These are phyloP conservation scores for Vitellaria paradoxa DNA, from an alignment of 179 eudicot genomes.

Conservation along the genomic window DNA sequence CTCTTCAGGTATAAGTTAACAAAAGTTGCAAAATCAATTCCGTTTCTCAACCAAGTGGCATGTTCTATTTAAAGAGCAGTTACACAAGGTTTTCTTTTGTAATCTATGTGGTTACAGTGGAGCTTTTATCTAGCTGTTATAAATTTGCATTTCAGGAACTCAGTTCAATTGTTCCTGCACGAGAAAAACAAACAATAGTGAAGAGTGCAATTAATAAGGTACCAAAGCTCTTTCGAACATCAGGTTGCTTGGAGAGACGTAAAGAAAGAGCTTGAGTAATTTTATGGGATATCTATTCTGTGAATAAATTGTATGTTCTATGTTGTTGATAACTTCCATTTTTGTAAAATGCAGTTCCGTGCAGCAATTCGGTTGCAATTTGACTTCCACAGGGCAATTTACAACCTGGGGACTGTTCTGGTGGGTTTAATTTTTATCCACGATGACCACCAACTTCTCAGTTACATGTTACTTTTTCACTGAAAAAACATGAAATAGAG, in stretches of 20 bases:
- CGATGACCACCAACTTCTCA: constrained; percentile 1
- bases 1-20: constrained; percentile 67
- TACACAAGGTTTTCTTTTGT: background rate
- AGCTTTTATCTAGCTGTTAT: background rate
- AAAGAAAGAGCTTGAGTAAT: too few species aligned
- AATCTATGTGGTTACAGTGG: background rate
- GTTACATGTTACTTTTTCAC: background rate
- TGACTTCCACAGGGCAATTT: constrained; percentile 97
- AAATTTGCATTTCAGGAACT: constrained; percentile 62
- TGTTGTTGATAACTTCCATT: constrained; percentile 10
- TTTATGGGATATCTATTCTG: background rate
- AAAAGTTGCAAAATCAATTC: constrained; percentile 5
- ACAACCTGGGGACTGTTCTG: constrained; percentile 98
- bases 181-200: constrained; percentile 87
- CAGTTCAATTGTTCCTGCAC: constrained; percentile 93
- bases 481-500: background rate
- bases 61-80: background rate
- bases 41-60: background rate
- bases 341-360: constrained; percentile 64
- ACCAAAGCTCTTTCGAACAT: constrained; percentile 7
- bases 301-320: background rate
- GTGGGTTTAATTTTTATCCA: constrained; percentile 34
- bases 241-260: background rate
- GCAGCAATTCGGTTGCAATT: constrained; percentile 92
- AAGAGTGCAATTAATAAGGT: constrained; percentile 89